Conservation (phyloP, 495 filamentous ascomycete species). For the Daldinia loculata region DNA sequence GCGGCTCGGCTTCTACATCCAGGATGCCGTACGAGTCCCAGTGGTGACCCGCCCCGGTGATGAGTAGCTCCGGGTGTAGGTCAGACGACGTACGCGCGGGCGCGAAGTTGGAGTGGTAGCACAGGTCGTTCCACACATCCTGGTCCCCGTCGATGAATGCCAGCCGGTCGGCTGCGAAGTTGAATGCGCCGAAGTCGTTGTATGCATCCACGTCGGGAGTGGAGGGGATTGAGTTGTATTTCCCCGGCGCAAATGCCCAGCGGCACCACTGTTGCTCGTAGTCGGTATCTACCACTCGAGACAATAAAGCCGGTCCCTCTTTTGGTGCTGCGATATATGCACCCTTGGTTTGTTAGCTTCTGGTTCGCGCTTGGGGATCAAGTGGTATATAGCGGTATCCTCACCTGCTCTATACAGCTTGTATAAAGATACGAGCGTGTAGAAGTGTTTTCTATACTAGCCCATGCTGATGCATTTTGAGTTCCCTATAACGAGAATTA, state of each 20-base stretch:
- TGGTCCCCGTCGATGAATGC: conserved; percentile 60
- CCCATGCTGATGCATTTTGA: conserved; percentile 49
- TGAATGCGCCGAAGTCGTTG: conserved; percentile 56
- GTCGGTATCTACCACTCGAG: conserved; percentile 52
- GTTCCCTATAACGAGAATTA: conserved; percentile 33
- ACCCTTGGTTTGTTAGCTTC: conserved; percentile 35
- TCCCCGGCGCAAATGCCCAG: conserved; percentile 58
- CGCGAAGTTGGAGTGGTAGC: conserved; percentile 55
- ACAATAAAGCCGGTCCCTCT: conserved; percentile 52
- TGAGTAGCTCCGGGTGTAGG: conserved; percentile 54
- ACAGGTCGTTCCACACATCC: conserved; percentile 58
- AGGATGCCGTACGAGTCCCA: conserved; percentile 60
- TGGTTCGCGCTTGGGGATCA: neutral
- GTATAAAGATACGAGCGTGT: conserved; percentile 57
- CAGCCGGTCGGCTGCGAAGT: conserved; percentile 54
- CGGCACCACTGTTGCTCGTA: conserved; percentile 63
- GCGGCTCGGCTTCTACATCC: conserved; percentile 56
- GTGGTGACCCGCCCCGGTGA: conserved; percentile 58
- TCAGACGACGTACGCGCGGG: conserved; percentile 46
- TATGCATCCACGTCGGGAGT: conserved; percentile 50
- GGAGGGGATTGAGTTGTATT: conserved; percentile 54
- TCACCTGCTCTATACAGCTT: conserved; percentile 55
- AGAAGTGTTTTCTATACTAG: conserved; percentile 47
- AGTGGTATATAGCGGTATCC: neutral
- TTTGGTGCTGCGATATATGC: conserved; percentile 57